Base-by-base conservation (phyloP, 164 flowering plant genomes). In the Vitis amurensis region DNA sequence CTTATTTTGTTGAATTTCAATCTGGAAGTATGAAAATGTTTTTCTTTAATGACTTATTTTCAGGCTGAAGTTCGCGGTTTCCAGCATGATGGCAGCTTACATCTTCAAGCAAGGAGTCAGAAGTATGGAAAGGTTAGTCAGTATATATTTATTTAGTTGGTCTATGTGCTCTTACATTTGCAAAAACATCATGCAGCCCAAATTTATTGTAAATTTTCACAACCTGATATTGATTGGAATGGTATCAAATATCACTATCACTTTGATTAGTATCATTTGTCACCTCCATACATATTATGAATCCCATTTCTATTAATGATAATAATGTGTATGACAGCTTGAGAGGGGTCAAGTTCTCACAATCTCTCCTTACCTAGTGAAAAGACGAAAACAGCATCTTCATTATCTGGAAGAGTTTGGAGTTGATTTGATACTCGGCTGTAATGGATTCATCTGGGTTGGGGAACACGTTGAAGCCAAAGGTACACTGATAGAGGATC, bases 71-170 rank as follows among this genome's bases (percentile, higher is more conserved):
- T 91, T 63, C 97, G 99, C 65, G 92, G 88, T 76, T 79, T 87
- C 64, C 97, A 91, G 83, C 84, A 86, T 75, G 97, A 96, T 83
- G 97, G 98, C 67, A 85, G 87, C 70, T 76, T 90, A 66, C 98
- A 96, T 65, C 90, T 96, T 58, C 99, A 96, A 82, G 98, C 99
- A 73, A 85, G 99, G 82, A 96, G 98, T 80, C 97, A 91, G 74
- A 93, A 96, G 77, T 96, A 96, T 89, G 98, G 98, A 64, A 96
- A 93, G 99, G 99, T 94, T 8, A 50, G 68, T 65, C 17, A 60
- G 69, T 8, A 12, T 58, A 59, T 62, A 9, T 50, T 37, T 37
- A 37, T 37, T 37, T 37, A 6, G 44, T 6, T 37, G 44, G 44
- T 37, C 44, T 37, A 0, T 37, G 44, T 37, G 44, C 44, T 37